A percentile compares a stretch with the other conserved stretches of the same genome.
Evolutionary conservation across 371 early-diverging fungal species (phyloP).

Genomic region (Dinochytrium kinnereticum): DNA sequence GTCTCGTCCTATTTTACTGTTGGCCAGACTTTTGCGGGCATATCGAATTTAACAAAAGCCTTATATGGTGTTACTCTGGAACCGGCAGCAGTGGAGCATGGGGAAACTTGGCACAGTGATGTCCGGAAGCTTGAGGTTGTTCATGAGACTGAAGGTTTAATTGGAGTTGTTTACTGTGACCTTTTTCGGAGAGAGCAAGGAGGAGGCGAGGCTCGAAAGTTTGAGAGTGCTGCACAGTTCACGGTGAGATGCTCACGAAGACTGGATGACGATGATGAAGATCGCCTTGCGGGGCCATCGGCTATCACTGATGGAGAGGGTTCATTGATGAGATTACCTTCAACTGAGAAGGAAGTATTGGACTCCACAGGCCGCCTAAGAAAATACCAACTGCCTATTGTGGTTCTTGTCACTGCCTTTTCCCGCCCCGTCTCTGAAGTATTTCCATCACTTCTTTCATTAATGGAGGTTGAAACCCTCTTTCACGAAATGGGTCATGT

Average conservation of each 20-base stretch:
- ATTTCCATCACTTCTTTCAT: slow-evolving; percentile 40
- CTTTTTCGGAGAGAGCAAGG: slow-evolving; percentile 66
- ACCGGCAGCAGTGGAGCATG: slow-evolving; percentile 60
- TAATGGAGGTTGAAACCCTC: slow-evolving; percentile 88
- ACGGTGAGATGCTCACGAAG: slow-evolving; percentile 90
- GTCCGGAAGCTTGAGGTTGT: slow-evolving; percentile 88
- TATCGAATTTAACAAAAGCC: slow-evolving; percentile 78
- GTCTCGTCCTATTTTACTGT: slow-evolving; percentile 77
- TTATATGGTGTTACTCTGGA: slow-evolving; percentile 87
- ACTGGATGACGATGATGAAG: slow-evolving; percentile 76
- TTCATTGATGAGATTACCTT: slow-evolving; percentile 9
- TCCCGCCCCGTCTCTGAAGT: slow-evolving; percentile 16
- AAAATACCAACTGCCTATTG: slow-evolving; percentile 56
- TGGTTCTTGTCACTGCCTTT: slow-evolving; percentile 53
- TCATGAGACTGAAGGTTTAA: slow-evolving; percentile 75
- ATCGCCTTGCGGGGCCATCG: slow-evolving; percentile 10
- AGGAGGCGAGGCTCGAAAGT: slow-evolving; percentile 62
- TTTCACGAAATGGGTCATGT: slow-evolving; percentile 99
- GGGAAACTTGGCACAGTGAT: slow-evolving; percentile 86
- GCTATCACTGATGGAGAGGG: slow-evolving; percentile 22
- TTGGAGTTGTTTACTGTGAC: slow-evolving; percentile 95
- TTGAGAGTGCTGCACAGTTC: slow-evolving; percentile 90
- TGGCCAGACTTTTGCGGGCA: slow-evolving; percentile 85
- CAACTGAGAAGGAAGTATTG: slow-evolving; percentile 11
- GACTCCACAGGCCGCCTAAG: slow-evolving; percentile 24